Base-by-base conservation (phyloP, 148 eudicot species). In the Persicaria tinctoria region DNA sequence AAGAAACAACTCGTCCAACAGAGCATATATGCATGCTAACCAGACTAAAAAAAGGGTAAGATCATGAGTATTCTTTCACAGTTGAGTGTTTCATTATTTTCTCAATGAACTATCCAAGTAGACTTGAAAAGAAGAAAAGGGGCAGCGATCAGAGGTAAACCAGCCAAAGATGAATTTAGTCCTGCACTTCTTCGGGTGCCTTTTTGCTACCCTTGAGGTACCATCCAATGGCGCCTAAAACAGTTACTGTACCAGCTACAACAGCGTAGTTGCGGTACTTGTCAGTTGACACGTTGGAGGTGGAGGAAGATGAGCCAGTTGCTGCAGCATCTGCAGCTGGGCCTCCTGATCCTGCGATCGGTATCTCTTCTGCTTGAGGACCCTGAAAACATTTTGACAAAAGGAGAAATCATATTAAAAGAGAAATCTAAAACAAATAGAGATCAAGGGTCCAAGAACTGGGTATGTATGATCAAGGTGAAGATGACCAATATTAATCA, bases 171-270 rank as follows among this genome's bases (percentile, higher is more conserved):
- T 46, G 57, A 20, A 54, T 64, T 85, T 82, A 91, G 20, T 90
- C 91, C 20, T 87, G 97, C 7, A 89, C 90, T 85, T 91, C 97
- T 78, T 87, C 98, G 0, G 91, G 47, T 84, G 90, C 86, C 83
- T 84, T 91, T 46, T 84, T 79, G 45, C 73, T 79, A 11, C 93
- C 82, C 32, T 72, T 73, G 60, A 76, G 48, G 80, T 85, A 95
- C 98, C 97, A 95, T 11, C 96, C 97, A 9, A 75, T 44, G 57
- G 87, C 96, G 83, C 86, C 88, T 17, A 84, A 38, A 60, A 74
- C 80, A 64, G 93, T 88, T 32, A 84, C 78, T 23, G 76, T 74
- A 51, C 93, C 98, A 70, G 96, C 96, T 46, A 86, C 74, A 75
- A 95, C 89, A 66, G 85, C 97, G 80, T 92, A 89, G 87, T 92